phyloP scores from a whole-genome alignment of 371 early-diverging fungal species.

The Fennellomyces sp. region DNA sequence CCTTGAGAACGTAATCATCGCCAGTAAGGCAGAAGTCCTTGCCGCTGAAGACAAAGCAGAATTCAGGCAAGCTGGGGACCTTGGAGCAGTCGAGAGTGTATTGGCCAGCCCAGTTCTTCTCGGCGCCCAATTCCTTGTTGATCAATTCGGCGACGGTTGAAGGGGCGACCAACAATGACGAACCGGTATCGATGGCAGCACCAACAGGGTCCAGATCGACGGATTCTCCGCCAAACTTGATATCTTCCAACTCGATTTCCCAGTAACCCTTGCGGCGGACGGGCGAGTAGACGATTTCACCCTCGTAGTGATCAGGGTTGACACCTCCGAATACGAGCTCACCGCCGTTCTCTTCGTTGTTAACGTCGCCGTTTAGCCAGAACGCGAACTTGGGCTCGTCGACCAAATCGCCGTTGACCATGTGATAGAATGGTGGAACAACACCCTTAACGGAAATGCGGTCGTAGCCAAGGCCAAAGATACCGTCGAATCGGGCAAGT shows the following conservation, averaged over 20 bases:
- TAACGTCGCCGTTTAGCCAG: constrained; percentile 68
- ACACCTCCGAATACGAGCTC: constrained; percentile 87
- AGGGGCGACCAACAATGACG: constrained; percentile 80
- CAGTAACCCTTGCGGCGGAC: constrained; percentile 91
- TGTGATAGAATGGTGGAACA: constrained; percentile 91
- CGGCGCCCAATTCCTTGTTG: constrained; percentile 85
- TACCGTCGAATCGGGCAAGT: constrained; percentile 92
- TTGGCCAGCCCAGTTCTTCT: constrained; percentile 87
- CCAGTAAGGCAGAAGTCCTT: constrained; percentile 50
- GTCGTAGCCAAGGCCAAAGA: constrained; percentile 90
- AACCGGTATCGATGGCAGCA: constrained; percentile 83
- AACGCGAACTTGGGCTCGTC: constrained; percentile 85
- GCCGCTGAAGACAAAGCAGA: constrained; percentile 76
- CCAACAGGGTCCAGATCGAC: constrained; percentile 58
- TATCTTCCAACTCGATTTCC: constrained; percentile 83
- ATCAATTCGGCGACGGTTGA: constrained; percentile 77
- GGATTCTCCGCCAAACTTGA: constrained; percentile 71
- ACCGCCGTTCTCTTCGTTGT: constrained; percentile 62
- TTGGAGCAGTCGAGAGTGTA: constrained; percentile 78
- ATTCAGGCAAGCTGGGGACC: constrained; percentile 70
- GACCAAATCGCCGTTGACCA: constrained; percentile 76
- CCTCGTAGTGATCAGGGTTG: constrained; percentile 70
- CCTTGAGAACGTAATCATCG: constrained; percentile 79
- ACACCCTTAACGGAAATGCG: constrained; percentile 85
- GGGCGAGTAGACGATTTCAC: constrained; percentile 76